phyloP scores from a whole-genome alignment of 177 flowering plant species.

The Vitis hybrid region DNA sequence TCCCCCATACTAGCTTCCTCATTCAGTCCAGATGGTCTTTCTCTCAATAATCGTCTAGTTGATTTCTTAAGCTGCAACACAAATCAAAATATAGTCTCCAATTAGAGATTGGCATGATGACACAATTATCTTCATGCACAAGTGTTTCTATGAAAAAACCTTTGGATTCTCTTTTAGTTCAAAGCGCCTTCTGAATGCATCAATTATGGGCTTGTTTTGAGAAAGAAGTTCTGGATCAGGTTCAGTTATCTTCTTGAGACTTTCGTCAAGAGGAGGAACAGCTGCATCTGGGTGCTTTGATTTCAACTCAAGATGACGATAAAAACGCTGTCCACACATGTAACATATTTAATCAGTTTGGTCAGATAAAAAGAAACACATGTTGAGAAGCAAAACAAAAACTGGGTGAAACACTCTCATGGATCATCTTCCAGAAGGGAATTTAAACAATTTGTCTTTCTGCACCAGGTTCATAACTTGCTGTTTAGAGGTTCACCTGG shows the following conservation, averaged over 20 bases:
- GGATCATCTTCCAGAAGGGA: too few species aligned
- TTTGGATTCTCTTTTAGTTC: slow-evolving; percentile 80
- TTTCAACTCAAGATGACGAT: slow-evolving; percentile 67
- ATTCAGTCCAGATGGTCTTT: slow-evolving; percentile 56
- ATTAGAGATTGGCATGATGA: background rate
- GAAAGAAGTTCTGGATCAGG: slow-evolving; percentile 75
- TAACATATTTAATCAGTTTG: slow-evolving; percentile 8
- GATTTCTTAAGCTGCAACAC: slow-evolving; percentile 74
- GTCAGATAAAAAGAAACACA: slow-evolving; percentile 3
- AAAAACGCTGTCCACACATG: slow-evolving; percentile 65
- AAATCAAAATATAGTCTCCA: slow-evolving; percentile 3
- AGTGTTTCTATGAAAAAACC: slow-evolving; percentile 31
- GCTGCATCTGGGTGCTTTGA: slow-evolving; percentile 72
- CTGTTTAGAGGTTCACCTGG: too few species aligned
- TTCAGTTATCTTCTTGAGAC: slow-evolving; percentile 70
- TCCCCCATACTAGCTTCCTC: slow-evolving; percentile 35
- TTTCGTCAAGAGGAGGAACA: slow-evolving; percentile 80
- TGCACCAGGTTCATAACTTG: too few species aligned
- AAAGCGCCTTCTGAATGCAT: slow-evolving; percentile 52
- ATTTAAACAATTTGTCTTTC: too few species aligned
- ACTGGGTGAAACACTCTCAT: too few species aligned
- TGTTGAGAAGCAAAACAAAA: background rate
- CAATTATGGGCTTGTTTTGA: slow-evolving; percentile 46
- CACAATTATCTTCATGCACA: background rate
- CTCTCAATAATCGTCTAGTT: slow-evolving; percentile 40